Evolutionary conservation across 306 rosid genomes (phyloP), one percentile per base, ranked within the genome.

Genomic region (Pyrus betulifolia): DNA sequence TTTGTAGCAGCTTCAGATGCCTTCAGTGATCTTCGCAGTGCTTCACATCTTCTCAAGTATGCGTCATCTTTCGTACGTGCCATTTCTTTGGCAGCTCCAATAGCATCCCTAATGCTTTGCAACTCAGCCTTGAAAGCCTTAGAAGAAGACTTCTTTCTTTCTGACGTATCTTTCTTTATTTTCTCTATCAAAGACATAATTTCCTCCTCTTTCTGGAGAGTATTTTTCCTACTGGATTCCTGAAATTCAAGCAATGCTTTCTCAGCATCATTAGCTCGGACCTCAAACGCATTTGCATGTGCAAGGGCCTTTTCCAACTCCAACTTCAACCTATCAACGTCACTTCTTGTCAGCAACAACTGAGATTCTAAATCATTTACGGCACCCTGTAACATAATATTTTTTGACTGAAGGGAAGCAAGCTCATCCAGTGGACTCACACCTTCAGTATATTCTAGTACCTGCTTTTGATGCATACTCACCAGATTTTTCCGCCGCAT

Each of bases 21-120:
- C 85, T 78, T 87, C 71, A 90, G 79, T 63, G 92, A 82, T 80
- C 91, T 85, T 77, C 82, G 91, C 72, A 88, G 75, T 74, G 96
- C 91, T 80, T 86, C 91, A 15, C 91, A 86, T 86, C 96, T 88
- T 84, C 89, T 90, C 83, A 46, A 75, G 80, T 88, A 88, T 72
- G 90, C 91, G 69, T 82, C 73, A 75, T 88, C 96, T 84, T 85
- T 90, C 33, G 78, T 74, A 76, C 61, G 68, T 63, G 75, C 83
- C 14, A 76, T 84, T 75, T 85, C 87, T 84, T 87, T 88, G 40
- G 90, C 92, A 85, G 96, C 93, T 72, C 84, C 88, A 80, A 88
- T 78, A 69, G 90, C 85, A 69, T 86, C 89, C 79, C 81, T 86
- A 76, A 88, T 88, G 78, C 89, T 84, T 79, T 83, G 87, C 75